Conservation (phyloP, 2,329 filamentous ascomycete species). For the Cryoendolithus antarcticus region DNA sequence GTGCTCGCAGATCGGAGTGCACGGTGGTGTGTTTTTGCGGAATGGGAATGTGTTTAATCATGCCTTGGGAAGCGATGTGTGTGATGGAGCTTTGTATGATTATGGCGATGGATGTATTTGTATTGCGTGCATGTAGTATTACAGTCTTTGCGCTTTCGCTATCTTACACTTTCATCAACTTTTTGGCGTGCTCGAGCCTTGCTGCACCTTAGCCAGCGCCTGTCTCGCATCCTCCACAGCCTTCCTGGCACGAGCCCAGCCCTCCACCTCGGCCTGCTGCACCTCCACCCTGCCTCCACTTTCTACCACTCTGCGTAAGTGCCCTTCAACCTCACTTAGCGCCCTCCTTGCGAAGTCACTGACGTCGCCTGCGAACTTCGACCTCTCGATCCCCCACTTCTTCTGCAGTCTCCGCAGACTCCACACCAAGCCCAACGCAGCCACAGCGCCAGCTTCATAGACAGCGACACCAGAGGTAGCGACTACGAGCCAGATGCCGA, state of each 20-base stretch:
- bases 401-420: constrained; percentile 46
- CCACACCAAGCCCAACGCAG: constrained; percentile 45
- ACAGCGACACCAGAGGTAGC: constrained; percentile 39
- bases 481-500: constrained; percentile 44
- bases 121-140: too few relatives aligned
- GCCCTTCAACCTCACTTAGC: constrained; percentile 40
- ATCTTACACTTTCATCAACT: too few relatives aligned
- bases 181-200: not conserved
- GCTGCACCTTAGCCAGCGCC: constrained; percentile 28
- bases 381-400: constrained; percentile 43
- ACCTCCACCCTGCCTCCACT: constrained; percentile 29
- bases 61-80: not conserved
- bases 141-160: too few relatives aligned
- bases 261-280: constrained; percentile 22
- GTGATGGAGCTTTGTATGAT: too few relatives aligned
- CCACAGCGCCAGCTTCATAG: constrained; percentile 49
- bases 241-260: constrained; percentile 31
- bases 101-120: too few relatives aligned
- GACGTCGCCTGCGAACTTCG: constrained; percentile 39
- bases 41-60: constrained; percentile 56
- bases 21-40: constrained; percentile 83
- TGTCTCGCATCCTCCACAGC: constrained; percentile 35
- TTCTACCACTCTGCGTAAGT: constrained; percentile 34
- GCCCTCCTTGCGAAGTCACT: constrained; percentile 46
- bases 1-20: constrained; percentile 74